phyloP scores from a whole-genome alignment of 192 early-diverging fungal genomes.

The Obelidium mucronatum region DNA sequence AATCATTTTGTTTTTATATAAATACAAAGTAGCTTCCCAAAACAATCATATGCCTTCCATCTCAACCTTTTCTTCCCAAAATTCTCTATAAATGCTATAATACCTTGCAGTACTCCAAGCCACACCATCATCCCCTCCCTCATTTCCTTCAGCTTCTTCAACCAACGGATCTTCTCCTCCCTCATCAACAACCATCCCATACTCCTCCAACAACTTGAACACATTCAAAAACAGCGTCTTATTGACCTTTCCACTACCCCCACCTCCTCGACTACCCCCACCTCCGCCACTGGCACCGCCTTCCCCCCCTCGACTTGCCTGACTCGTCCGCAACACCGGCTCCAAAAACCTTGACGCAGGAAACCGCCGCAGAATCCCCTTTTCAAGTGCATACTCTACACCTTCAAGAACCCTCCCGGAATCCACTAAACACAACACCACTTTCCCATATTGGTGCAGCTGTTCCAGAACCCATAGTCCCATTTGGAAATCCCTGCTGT shows the following conservation, averaged over 20 bases:
- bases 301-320: too few relatives aligned
- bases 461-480: constrained; percentile 49
- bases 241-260: neutral
- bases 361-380: constrained; percentile 7
- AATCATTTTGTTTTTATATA: too few relatives aligned
- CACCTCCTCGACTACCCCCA: too few relatives aligned
- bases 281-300: too few relatives aligned
- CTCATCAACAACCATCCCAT: constrained; percentile 39
- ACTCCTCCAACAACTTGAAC: constrained; percentile 51
- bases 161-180: neutral
- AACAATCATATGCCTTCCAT: constrained; percentile 48
- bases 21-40: neutral
- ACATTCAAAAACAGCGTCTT: constrained; percentile 56
- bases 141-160: constrained; percentile 13
- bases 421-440: neutral
- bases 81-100: constrained; percentile 50
- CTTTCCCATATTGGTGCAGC: constrained; percentile 28
- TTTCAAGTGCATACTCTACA: constrained; percentile 31
- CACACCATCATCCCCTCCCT: constrained; percentile 8
- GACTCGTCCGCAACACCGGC: constrained; percentile 33
- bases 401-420: neutral
- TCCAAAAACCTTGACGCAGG: constrained; percentile 44
- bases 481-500: constrained; percentile 28
- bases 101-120: constrained; percentile 29
- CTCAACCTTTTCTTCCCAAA: constrained; percentile 54